Evolutionary conservation across 768 basidiomycete genomes (phyloP).

Genomic region (Pleurotus tuoliensis): DNA sequence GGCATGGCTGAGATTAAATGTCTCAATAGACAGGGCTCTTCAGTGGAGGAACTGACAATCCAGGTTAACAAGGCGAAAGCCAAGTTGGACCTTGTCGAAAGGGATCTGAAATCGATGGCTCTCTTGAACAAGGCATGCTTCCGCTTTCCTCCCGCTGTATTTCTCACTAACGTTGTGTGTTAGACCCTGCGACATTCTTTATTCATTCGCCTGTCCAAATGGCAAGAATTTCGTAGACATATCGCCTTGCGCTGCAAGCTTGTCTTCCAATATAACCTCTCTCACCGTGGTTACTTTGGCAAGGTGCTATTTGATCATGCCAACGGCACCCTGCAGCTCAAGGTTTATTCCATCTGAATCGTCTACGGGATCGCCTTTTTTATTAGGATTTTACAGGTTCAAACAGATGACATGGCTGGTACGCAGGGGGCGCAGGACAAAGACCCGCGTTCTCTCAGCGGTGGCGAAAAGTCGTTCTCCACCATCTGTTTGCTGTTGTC

Average conservation of each 20-base stretch:
- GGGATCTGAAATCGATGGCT: constrained; percentile 60
- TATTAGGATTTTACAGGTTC: constrained; percentile 42
- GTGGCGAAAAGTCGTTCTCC: constrained; percentile 96
- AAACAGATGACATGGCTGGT: constrained; percentile 74
- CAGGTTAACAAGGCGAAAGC: constrained; percentile 65
- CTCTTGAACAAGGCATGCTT: constrained; percentile 56
- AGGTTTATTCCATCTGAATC: constrained; percentile 30
- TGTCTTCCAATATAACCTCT: constrained; percentile 78
- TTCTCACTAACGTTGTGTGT: background rate
- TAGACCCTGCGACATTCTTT: constrained; percentile 71
- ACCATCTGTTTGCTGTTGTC: constrained; percentile 93
- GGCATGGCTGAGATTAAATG: constrained; percentile 2
- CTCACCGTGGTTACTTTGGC: constrained; percentile 84
- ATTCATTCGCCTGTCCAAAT: constrained; percentile 59
- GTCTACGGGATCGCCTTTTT: background rate
- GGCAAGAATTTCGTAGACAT: constrained; percentile 86
- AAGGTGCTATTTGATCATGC: constrained; percentile 86
- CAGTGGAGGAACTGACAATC: constrained; percentile 71
- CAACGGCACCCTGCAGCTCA: constrained; percentile 57
- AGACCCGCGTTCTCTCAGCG: constrained; percentile 82
- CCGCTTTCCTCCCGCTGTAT: background rate
- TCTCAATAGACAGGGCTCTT: constrained; percentile 60
- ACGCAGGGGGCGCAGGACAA: constrained; percentile 68
- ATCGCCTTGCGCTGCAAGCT: constrained; percentile 86
- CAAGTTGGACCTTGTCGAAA: constrained; percentile 54